Evolutionary conservation across 2,329 filamentous ascomycete genomes (phyloP).

Genomic region (Fusarium irregulare): DNA sequence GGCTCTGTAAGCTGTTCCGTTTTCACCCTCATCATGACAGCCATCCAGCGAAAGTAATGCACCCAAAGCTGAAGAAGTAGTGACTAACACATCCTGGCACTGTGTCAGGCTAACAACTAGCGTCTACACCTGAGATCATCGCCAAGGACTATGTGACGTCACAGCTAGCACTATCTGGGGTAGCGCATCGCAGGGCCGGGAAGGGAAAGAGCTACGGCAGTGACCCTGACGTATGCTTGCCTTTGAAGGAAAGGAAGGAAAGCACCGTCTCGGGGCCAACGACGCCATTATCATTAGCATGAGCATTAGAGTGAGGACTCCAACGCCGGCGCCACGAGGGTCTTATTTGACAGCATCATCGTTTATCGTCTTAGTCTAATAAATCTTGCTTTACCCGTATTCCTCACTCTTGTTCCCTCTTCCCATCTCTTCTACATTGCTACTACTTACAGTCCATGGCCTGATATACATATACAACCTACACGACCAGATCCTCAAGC

Average conservation of each 20-base stretch:
- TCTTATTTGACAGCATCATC: constrained; percentile 37
- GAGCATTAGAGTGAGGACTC: constrained; percentile 22
- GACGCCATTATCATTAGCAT: constrained; percentile 18
- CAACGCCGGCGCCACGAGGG: constrained; percentile 22
- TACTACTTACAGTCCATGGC: constrained; percentile 8
- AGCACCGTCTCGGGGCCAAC: constrained; percentile 37
- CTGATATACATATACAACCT: constrained; percentile 8
- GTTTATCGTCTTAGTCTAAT: constrained; percentile 27
- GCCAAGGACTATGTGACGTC: constrained; percentile 40
- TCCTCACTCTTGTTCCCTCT: neutral
- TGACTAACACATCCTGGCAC: neutral
- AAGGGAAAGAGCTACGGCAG: constrained; percentile 36
- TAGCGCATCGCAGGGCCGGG: constrained; percentile 29
- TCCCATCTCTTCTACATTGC: neutral
- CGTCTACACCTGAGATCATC: constrained; percentile 42
- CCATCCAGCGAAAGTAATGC: neutral
- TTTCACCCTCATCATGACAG: constrained; percentile 1
- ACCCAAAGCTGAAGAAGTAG: constrained; percentile 17
- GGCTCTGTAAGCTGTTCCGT: neutral
- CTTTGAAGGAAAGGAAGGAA: constrained; percentile 25
- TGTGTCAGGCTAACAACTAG: constrained; percentile 24
- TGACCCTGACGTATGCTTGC: constrained; percentile 39
- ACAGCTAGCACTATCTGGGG: constrained; percentile 41
- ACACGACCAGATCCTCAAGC: constrained; percentile 5
- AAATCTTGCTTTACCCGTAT: constrained; percentile 38